These are phyloP conservation scores for Scenedesmus sp. DNA, from an alignment of 163 green algal genomes.

Conservation along the genomic window DNA sequence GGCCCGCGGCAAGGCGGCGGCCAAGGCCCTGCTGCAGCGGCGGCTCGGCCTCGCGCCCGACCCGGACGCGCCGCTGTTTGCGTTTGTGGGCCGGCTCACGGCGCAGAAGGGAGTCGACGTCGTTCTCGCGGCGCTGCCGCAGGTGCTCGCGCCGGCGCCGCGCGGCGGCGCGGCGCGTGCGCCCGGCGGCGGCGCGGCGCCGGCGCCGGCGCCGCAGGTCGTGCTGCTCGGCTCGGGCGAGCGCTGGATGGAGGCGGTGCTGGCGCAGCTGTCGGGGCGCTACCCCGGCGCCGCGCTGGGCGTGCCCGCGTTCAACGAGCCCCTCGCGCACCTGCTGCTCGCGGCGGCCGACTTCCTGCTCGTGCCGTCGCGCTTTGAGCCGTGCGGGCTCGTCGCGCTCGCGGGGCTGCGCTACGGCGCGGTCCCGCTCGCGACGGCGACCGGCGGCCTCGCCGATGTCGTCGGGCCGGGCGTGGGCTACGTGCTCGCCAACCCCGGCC, in stretches of 20 bases:
- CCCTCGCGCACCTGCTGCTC: constrained; percentile 78
- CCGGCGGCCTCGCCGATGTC: constrained; percentile 81
- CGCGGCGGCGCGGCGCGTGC: constrained; percentile 5
- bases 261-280: constrained; percentile 54
- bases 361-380: constrained; percentile 72
- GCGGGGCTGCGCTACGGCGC: constrained; percentile 79
- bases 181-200: neutral
- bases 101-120: constrained; percentile 91
- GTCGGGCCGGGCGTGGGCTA: constrained; percentile 38
- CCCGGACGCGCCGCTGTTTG: constrained; percentile 69
- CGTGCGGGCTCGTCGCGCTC: constrained; percentile 87
- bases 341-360: constrained; percentile 80
- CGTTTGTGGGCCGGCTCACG: constrained; percentile 84
- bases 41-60: constrained; percentile 67
- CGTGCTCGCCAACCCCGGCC: neutral
- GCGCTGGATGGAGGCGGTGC: constrained; percentile 70
- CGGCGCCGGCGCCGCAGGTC: constrained; percentile 62
- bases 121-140: constrained; percentile 75
- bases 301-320: constrained; percentile 71
- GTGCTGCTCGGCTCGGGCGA: constrained; percentile 75
- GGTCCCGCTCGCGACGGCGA: constrained; percentile 73
- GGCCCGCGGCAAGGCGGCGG: constrained; percentile 65
- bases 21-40: constrained; percentile 75
- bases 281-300: constrained; percentile 68
- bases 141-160: constrained; percentile 53